Percentiles rank a stretch among this genome's conserved stretches.
phyloP scores from a whole-genome alignment of 1,284 basidiomycete genomes.

The Stygiomarasmius scandens region DNA sequence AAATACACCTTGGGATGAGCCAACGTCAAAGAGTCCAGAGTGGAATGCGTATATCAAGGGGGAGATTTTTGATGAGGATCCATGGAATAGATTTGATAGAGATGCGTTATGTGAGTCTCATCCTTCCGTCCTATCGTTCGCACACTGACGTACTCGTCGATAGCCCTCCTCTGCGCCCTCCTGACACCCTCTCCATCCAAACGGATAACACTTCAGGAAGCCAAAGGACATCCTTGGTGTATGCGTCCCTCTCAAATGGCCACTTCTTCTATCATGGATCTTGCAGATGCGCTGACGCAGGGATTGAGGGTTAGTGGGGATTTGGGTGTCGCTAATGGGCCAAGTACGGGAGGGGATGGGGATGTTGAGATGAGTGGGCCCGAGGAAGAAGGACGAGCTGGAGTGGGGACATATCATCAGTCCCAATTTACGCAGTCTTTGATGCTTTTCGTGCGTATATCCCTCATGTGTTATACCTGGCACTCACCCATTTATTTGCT shows the following conservation, averaged over 20 bases:
- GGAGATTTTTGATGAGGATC: slow-evolving; percentile 74
- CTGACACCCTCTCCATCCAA: slow-evolving; percentile 73
- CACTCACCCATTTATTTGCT: too few relatives aligned
- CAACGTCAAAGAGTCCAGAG: slow-evolving; percentile 79
- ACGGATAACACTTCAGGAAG: slow-evolving; percentile 74
- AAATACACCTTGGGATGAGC: slow-evolving; percentile 98
- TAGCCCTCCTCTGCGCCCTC: slow-evolving; percentile 76
- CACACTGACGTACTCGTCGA: background rate
- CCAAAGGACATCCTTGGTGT: slow-evolving; percentile 81
- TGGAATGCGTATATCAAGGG: slow-evolving; percentile 79
- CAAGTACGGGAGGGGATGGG: slow-evolving; percentile 24
- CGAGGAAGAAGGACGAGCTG: slow-evolving; percentile 34
- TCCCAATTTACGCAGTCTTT: slow-evolving; percentile 67
- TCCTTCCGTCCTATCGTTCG: background rate
- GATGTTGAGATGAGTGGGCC: slow-evolving; percentile 62
- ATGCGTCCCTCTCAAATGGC: slow-evolving; percentile 75
- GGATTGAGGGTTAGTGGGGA: slow-evolving; percentile 70
- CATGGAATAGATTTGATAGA: slow-evolving; percentile 78
- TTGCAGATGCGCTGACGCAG: slow-evolving; percentile 74
- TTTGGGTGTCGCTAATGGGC: slow-evolving; percentile 55
- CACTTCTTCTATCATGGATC: slow-evolving; percentile 46
- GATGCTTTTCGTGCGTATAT: slow-evolving; percentile 54
- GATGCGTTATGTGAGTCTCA: slow-evolving; percentile 61
- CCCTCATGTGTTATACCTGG: slow-evolving; percentile 1
- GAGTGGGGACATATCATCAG: slow-evolving; percentile 27